These are phyloP conservation scores for Paulownia fortunei DNA, from an alignment of 257 asterid species.

Conservation along the genomic window DNA sequence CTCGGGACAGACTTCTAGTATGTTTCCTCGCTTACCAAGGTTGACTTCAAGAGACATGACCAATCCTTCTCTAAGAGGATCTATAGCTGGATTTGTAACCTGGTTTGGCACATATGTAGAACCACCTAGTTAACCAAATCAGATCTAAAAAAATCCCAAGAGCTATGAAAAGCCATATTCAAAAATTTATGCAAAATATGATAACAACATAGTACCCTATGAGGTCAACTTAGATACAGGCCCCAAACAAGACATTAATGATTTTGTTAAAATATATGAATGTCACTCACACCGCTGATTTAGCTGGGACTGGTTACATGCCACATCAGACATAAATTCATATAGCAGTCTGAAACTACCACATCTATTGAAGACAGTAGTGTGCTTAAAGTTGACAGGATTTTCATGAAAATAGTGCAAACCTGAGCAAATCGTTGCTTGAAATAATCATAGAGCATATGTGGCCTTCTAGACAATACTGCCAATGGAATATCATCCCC, in stretches of 20 bases:
- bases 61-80: constrained; percentile 97
- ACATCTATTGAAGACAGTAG: background rate
- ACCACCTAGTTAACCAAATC: constrained; percentile 22
- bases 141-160: constrained; percentile 19
- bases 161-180: too few relatives aligned
- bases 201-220: too few relatives aligned
- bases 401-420: constrained; percentile 28
- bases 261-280: background rate
- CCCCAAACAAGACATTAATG: background rate
- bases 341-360: background rate
- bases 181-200: too few relatives aligned
- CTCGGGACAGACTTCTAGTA: constrained; percentile 94
- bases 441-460: constrained; percentile 93
- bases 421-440: constrained; percentile 99
- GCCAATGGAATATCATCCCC: constrained; percentile 99
- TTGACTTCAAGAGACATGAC: constrained; percentile 99
- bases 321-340: background rate
- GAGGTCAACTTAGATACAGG: background rate
- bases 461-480: constrained; percentile 81
- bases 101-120: constrained; percentile 39
- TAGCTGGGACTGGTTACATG: background rate
- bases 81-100: constrained; percentile 99
- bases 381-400: constrained; percentile 4
- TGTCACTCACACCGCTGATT: background rate
- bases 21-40: constrained; percentile 94